These are phyloP conservation scores for Teratosphaeria pseudoeucalypti DNA, from an alignment of 2,329 filamentous ascomycete genomes.

Conservation along the genomic window DNA sequence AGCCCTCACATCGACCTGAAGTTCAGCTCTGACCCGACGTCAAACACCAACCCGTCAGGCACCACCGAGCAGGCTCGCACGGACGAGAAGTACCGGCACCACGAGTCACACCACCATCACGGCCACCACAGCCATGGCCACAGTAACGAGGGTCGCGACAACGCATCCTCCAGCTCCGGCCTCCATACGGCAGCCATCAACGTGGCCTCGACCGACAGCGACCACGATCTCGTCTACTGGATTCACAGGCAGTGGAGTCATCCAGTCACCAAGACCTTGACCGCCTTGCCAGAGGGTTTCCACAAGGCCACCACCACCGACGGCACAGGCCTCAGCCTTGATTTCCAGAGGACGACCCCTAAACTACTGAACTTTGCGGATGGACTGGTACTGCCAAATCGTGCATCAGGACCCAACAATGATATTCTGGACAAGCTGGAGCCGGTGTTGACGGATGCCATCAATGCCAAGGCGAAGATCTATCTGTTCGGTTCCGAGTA, in stretches of 20 bases:
- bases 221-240: slow-evolving; percentile 26
- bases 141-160: not conserved
- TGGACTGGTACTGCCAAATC: slow-evolving; percentile 10
- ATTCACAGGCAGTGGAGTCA: slow-evolving; percentile 20
- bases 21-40: slow-evolving; percentile 9
- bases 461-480: slow-evolving; percentile 26
- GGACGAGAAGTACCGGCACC: not conserved
- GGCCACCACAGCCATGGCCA: not conserved
- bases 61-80: slow-evolving; percentile 1
- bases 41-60: slow-evolving; percentile 6
- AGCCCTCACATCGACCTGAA: slow-evolving; percentile 24
- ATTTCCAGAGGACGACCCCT: slow-evolving; percentile 12
- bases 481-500: slow-evolving; percentile 31
- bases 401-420: slow-evolving; percentile 8
- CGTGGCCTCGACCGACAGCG: slow-evolving; percentile 23
- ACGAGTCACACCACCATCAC: not conserved
- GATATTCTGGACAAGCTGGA: slow-evolving; percentile 27
- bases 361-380: slow-evolving; percentile 9
- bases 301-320: slow-evolving; percentile 13
- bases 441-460: slow-evolving; percentile 27
- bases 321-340: slow-evolving; percentile 8
- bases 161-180: not conserved
- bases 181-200: slow-evolving; percentile 24
- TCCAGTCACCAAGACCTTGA: slow-evolving; percentile 17
- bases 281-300: slow-evolving; percentile 17